Base-by-base conservation (phyloP, 2,329 filamentous ascomycete genomes). In the Thelonectria blattea region DNA sequence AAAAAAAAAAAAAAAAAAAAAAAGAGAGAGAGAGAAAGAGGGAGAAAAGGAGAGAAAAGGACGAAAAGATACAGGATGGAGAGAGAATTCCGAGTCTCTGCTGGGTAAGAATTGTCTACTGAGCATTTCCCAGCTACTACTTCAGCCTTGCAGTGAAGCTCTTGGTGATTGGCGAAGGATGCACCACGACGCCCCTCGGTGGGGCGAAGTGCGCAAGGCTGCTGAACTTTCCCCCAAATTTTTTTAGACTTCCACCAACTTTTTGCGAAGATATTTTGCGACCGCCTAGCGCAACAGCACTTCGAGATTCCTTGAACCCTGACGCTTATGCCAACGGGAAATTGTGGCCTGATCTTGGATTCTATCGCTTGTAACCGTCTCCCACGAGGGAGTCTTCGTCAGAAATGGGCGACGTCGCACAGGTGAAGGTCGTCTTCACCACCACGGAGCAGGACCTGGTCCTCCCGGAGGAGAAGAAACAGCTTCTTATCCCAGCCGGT, bases 391-490 rank as follows among this genome's bases (percentile, higher is more conserved):
- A 41, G 20, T 30, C 15, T 27, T 37, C 12, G 42, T 50, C 60
- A 60, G 69, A 58, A 41, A 80, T 80, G 78, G 75, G 75, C 65
- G 69, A 77, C 66, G 72, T 75, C 65, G 76, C 81, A 53, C 87
- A 89, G 75, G 82, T 90, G 63, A 88, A 87, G 76, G 87, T 91
- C 62, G 80, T 87, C 75, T 90, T 91, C 77, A 88, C 84, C 60
- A 90, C 88, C 47, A 83, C 81, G 57, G 84, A 88, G 63, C 75
- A 81, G 56, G 86, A 88, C 64, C 78, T 90, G 55, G 81, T 88
- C 71, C 80, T 90, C 47, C 85, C 86, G 56, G 86, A 89, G 67
- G 80, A 79, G 67, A 88, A 85, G 74, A 80, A 81, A 57, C 84
- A 88, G 71, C 78, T 89, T 50, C 81, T 89, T 52, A 86, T 89